Evolutionary conservation across 768 basidiomycete genomes (phyloP).

Genomic region (Leucosporidium creatinivorum): DNA sequence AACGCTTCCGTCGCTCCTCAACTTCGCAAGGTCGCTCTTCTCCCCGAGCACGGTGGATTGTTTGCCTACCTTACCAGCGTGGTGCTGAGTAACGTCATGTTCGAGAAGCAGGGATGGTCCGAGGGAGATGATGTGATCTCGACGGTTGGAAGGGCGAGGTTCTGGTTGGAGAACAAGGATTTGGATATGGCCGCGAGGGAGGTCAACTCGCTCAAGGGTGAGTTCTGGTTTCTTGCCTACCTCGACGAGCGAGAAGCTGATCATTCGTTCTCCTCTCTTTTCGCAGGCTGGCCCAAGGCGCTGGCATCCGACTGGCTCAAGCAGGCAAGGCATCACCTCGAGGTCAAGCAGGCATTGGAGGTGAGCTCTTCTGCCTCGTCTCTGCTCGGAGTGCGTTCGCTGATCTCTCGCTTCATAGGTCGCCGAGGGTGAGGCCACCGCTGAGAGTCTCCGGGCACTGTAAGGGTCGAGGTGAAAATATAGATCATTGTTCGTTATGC

Average conservation of each 20-base stretch:
- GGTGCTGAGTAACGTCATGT: conserved; percentile 63
- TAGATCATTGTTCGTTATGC: not conserved
- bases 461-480: not conserved
- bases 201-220: conserved; percentile 79
- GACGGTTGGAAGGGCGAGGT: conserved; percentile 79
- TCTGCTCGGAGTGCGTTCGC: not conserved
- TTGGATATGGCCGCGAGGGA: conserved; percentile 79
- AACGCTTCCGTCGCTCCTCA: conserved; percentile 69
- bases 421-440: conserved; percentile 31
- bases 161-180: conserved; percentile 84
- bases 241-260: not conserved
- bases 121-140: conserved; percentile 77
- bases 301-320: conserved; percentile 74
- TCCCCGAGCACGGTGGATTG: conserved; percentile 85
- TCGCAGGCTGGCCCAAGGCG: conserved; percentile 51
- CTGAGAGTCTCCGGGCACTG: conserved; percentile 23
- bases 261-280: too few species aligned
- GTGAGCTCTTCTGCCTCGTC: conserved; percentile 40
- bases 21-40: conserved; percentile 79
- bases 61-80: conserved; percentile 79
- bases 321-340: conserved; percentile 75
- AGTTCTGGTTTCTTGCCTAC: conserved; percentile 34
- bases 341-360: conserved; percentile 89
- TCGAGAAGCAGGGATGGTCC: conserved; percentile 69
- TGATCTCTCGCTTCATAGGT: conserved; percentile 4